Evolutionary conservation across 306 rosid genomes (phyloP), one percentile per base, ranked within the genome.

Genomic region (Mimosa bimucronata): DNA sequence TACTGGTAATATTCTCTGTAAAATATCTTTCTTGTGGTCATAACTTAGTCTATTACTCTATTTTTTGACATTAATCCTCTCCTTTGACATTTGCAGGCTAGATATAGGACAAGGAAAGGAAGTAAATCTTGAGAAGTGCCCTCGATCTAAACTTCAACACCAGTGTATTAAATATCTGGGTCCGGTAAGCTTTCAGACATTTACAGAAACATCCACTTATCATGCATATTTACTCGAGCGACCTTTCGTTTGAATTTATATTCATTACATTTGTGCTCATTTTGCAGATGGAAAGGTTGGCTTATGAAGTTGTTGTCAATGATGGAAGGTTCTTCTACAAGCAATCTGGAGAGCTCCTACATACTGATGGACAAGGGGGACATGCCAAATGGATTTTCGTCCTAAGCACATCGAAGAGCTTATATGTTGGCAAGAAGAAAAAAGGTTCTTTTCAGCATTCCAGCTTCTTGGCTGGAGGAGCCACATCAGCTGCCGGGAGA

Each of bases 401-500:
- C 42, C 91, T 90, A 18, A 90, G 94, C 85, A 80, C 94, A 23
- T 88, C 89, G 8, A 83, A 82, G 82, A n/a, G 57, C 78, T 77
- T 90, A 69, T 90, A 90, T 34, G 88, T 88, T 69, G 94, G 92
- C 38, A 90, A 85, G 87, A 90, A 90, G 85, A 88, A 82, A 81
- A 90, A 90, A 77, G 94, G 94, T 55, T 67, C 66, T 60, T 60
- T 60, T 60, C 66, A 60, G 66, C 66, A 60, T 60, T 60, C 66
- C 5, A 60, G 66, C 87, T 90, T 90, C 77, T 87, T 90, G 81
- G 94, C 94, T 76, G 92, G 94, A 80, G 94, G 94, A 44, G 94
- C 92, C 73, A 90, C 94, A 45, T 79, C 89, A 77, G 91, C 94
- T 68, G 94, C 94, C 0, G 94, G 94, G 72, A 88, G 92, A 88